Evolutionary conservation across 1,139 yeast species (phyloP), one percentile per base, ranked within the genome.

Genomic region (Hemisphaericaspora lyxosophila): DNA sequence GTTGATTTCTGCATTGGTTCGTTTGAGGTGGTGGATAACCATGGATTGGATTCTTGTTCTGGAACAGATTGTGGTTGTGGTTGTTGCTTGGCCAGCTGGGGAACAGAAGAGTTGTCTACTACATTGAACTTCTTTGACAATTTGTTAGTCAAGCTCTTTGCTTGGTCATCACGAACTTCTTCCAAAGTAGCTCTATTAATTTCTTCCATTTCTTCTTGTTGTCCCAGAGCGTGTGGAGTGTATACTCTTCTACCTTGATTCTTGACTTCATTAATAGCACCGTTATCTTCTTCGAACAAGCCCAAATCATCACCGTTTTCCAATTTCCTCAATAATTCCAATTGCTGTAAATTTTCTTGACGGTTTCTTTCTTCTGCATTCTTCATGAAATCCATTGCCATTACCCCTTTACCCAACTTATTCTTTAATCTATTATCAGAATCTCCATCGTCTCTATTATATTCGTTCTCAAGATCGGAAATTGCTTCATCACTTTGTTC

Each of bases 351-450:
- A 56, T 85, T 85, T 32, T 72, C 76, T 42, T 72, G 70, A 42
- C 66, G 75, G 47, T 77, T 74, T 52, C 80, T 75, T 35, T 79
- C 82, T 47, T 83, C 92, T 2, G 96, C 97, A 46, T 83, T 85
- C 50, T 76, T 82, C 96, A 90, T 89, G 59, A 92, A 92, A 49
- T 89, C 95, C 97, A 92, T 92, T 33, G 81, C 85, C 68, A 90
- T 65, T 19, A 92, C 83, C 43, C 97, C 97, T 58, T 89, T 89
- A 14, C 95, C 94, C 16, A 85, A 60, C 19, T 67, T 65, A 35
- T 67, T 62, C 33, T 71, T 66, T 9, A 49, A 48, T 18, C 53
- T 58, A 11, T 59, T 63, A 22, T 62, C 66, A 7, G 60, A 70
- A 9, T 50, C 59, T 2, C 55, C 59, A 12, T 62, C 64, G 9